Evolutionary conservation across 1,284 basidiomycete species (phyloP).

Genomic region (Apiotrichum siamense): DNA sequence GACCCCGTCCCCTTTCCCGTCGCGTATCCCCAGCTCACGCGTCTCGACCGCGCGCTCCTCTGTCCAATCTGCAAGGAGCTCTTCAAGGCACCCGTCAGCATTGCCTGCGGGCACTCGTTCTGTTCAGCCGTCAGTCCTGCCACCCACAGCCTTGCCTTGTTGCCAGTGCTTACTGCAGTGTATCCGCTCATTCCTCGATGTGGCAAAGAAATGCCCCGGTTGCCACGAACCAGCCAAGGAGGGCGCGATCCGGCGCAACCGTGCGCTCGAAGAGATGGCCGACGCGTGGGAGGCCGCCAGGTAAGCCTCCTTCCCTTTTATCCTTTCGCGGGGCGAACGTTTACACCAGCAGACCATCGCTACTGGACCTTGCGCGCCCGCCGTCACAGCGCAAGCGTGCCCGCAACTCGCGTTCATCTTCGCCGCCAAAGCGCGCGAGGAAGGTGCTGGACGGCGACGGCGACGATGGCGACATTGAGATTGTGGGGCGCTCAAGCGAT

Average conservation of each 20-base stretch:
- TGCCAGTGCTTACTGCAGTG: conserved; percentile 23
- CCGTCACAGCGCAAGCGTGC: conserved; percentile 7
- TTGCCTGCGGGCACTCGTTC: conserved; percentile 45
- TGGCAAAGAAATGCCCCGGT: conserved; percentile 29
- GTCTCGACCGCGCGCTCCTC: conserved; percentile 34
- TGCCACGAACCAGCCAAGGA: conserved; percentile 36
- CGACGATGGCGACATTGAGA: conserved; percentile 6
- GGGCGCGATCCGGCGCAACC: conserved; percentile 37
- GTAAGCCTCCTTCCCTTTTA: conserved; percentile 11
- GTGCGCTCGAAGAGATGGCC: conserved; percentile 42
- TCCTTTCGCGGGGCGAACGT: too few relatives aligned
- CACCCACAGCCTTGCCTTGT: neutral
- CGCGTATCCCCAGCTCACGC: conserved; percentile 24
- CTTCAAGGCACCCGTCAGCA: conserved; percentile 37
- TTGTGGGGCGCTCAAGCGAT: conserved; percentile 3
- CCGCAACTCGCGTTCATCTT: neutral
- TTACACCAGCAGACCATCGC: conserved; percentile 12
- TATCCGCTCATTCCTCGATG: conserved; percentile 35
- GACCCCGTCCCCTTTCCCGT: conserved; percentile 36
- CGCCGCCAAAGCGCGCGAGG: conserved; percentile 3
- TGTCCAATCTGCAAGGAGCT: conserved; percentile 44
- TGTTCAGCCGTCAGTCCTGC: conserved; percentile 42
- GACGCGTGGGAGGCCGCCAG: conserved; percentile 43
- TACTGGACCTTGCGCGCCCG: conserved; percentile 8
- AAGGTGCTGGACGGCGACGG: conserved; percentile 7